phyloP scores from a whole-genome alignment of 495 filamentous ascomycete genomes.

The Penicillium silybi region DNA sequence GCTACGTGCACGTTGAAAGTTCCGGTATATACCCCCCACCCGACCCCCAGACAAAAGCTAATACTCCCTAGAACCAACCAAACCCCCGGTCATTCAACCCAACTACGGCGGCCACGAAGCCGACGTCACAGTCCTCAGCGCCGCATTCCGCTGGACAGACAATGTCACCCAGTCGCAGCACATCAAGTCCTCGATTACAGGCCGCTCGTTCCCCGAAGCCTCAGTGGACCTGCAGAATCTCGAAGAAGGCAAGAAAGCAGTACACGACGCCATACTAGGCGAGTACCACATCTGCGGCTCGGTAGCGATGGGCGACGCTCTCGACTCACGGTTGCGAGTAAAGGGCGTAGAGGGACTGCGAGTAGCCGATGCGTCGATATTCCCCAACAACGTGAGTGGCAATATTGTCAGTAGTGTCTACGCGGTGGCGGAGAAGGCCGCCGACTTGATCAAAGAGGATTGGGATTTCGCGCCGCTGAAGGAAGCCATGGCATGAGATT shows the following conservation, averaged over 20 bases:
- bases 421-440: slow-evolving; percentile 53
- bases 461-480: slow-evolving; percentile 9
- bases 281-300: slow-evolving; percentile 42
- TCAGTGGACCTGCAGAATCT: slow-evolving; percentile 19
- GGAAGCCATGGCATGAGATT: slow-evolving; percentile 2
- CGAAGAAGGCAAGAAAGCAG: slow-evolving; percentile 9
- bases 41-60: neutral
- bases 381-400: slow-evolving; percentile 45
- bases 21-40: slow-evolving; percentile 8
- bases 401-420: slow-evolving; percentile 51
- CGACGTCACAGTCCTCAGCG: slow-evolving; percentile 35
- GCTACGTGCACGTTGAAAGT: slow-evolving; percentile 50
- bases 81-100: slow-evolving; percentile 20
- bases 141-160: slow-evolving; percentile 23
- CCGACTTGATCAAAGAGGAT: slow-evolving; percentile 47
- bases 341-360: slow-evolving; percentile 46
- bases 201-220: slow-evolving; percentile 15
- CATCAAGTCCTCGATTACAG: slow-evolving; percentile 14
- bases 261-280: slow-evolving; percentile 14
- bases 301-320: slow-evolving; percentile 53
- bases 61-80: slow-evolving; percentile 13
- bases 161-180: slow-evolving; percentile 13
- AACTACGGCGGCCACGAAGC: slow-evolving; percentile 32
- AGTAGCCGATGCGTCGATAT: slow-evolving; percentile 52
- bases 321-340: slow-evolving; percentile 45